These are phyloP conservation scores for Primulina eburnea DNA, from an alignment of 257 asterid genomes.

Conservation along the genomic window DNA sequence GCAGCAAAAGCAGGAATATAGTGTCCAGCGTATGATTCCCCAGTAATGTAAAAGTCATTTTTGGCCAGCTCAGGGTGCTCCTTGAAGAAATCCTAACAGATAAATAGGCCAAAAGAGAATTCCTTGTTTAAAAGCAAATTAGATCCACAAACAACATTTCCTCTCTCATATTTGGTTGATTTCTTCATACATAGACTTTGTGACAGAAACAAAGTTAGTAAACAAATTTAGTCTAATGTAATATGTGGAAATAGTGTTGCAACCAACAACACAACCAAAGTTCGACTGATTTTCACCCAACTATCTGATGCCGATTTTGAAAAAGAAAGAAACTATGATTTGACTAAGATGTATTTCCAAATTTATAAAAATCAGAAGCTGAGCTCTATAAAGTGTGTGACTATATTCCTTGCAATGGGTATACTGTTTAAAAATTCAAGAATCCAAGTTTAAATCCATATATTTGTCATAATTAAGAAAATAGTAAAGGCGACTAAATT, in stretches of 20 bases:
- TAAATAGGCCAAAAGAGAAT: constrained; percentile 7
- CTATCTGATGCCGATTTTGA: not conserved
- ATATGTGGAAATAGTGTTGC: constrained; percentile 1
- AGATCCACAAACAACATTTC: not conserved
- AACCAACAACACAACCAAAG: constrained; percentile 4
- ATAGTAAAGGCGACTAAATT: not conserved
- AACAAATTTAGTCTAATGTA: not conserved
- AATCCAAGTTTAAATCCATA: not conserved
- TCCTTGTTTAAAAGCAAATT: constrained; percentile 5
- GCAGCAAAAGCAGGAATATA: constrained; percentile 95
- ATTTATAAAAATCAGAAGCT: no score
- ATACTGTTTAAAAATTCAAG: not conserved
- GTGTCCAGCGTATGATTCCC: constrained; percentile 97
- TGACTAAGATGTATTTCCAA: no score
- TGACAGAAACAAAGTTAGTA: not conserved
- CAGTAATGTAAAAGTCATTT: constrained; percentile 87
- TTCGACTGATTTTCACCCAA: constrained; percentile 1
- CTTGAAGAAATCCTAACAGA: constrained; percentile 70
- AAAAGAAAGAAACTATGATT: no score
- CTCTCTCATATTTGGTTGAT: not conserved
- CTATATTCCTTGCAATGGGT: not conserved
- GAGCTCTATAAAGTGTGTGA: constrained; percentile 3
- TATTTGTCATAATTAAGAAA: no score
- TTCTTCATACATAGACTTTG: not conserved
- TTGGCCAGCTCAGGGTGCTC: constrained; percentile 78